phyloP scores from a whole-genome alignment of 352 stramenopile species.

The Phytopythium delawarense region DNA sequence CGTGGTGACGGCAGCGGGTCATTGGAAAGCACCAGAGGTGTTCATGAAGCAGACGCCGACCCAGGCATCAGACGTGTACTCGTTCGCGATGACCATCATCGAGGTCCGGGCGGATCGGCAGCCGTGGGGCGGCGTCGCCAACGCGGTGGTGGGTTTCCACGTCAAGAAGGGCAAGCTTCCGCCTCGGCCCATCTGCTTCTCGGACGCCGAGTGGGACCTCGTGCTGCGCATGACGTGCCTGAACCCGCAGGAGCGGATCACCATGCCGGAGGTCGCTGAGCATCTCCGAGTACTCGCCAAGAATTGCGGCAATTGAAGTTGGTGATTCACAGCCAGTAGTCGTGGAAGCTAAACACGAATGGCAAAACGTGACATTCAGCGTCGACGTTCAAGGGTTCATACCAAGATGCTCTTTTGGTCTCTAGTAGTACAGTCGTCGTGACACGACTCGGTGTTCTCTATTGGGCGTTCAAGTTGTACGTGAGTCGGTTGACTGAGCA shows the following conservation, averaged over 20 bases:
- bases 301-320: no score
- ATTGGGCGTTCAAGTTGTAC: no score
- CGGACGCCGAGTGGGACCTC: conserved; percentile 1
- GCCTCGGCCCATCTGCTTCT: not conserved
- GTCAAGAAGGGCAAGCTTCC: not conserved
- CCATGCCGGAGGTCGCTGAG: conserved; percentile 1
- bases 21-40: conserved; percentile 12
- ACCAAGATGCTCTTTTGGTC: no score
- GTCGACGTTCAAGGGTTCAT: no score
- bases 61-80: conserved; percentile 7
- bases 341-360: no score
- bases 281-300: not conserved
- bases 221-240: not conserved
- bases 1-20: not conserved
- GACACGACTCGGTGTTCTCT: no score
- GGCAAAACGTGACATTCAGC: no score
- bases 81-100: conserved; percentile 13
- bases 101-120: not conserved
- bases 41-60: not conserved
- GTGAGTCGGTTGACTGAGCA: no score
- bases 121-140: not conserved
- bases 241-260: not conserved
- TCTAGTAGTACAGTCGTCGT: no score
- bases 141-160: not conserved
- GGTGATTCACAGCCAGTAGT: no score